Conservation (phyloP, 2,329 filamentous ascomycete genomes). For the Raffaelea deltoideospora region DNA sequence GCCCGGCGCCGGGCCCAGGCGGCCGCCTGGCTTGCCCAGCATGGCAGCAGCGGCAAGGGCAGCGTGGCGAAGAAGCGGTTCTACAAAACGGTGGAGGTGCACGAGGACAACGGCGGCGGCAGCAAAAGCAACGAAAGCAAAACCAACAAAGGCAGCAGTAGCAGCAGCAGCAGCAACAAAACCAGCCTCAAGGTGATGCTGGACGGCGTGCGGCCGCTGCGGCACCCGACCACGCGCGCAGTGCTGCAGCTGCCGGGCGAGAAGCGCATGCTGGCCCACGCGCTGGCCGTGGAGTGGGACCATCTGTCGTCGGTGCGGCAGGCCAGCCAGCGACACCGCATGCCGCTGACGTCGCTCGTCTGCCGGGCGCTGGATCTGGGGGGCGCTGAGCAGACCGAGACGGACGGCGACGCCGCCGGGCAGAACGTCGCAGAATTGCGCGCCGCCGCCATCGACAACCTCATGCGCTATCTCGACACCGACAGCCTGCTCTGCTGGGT, state of each 20-base stretch:
- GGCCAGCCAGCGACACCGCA: constrained; percentile 71
- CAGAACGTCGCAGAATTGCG: constrained; percentile 33
- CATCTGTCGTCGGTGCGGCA: constrained; percentile 67
- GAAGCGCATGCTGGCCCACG: constrained; percentile 70
- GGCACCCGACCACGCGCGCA: constrained; percentile 57
- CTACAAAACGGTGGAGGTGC: not conserved
- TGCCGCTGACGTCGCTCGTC: constrained; percentile 74
- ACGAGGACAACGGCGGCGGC: not conserved
- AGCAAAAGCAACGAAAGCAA: not conserved
- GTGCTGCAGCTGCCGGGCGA: constrained; percentile 55
- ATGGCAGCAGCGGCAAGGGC: constrained; percentile 21
- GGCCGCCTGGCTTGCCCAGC: constrained; percentile 35
- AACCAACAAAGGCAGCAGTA: not conserved
- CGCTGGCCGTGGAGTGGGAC: constrained; percentile 90
- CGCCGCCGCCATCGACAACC: constrained; percentile 44
- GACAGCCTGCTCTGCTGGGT: constrained; percentile 90
- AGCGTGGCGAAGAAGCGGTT: constrained; percentile 1
- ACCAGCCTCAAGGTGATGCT: constrained; percentile 41
- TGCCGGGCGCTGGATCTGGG: constrained; percentile 77
- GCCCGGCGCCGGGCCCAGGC: constrained; percentile 30
- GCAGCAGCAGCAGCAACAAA: not conserved
- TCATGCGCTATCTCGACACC: constrained; percentile 80
- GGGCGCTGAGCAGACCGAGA: no score
- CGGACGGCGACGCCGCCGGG: constrained; percentile 39
- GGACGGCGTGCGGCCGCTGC: constrained; percentile 57